Evolutionary conservation across 1,284 basidiomycete species (phyloP).

Genomic region (Ganoderma resinaceum): DNA sequence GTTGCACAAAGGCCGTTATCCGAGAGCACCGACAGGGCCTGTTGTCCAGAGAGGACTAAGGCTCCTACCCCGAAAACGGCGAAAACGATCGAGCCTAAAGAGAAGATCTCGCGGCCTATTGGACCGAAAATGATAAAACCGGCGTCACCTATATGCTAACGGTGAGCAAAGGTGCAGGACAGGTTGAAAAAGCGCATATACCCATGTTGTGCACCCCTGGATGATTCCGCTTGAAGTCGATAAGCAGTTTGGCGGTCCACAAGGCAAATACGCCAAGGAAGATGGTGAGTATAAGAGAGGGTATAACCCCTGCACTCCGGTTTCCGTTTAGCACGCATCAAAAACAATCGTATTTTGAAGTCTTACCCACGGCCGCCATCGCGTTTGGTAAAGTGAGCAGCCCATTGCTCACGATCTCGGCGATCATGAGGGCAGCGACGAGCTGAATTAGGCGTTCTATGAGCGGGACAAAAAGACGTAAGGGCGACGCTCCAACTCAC

Average conservation of each 20-base stretch:
- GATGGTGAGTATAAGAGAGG: conserved; percentile 59
- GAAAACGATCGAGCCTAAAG: conserved; percentile 55
- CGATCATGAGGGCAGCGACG: conserved; percentile 61
- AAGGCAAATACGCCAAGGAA: conserved; percentile 59
- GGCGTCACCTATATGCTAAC: conserved; percentile 51
- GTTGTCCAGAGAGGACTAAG: conserved; percentile 40
- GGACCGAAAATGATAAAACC: conserved; percentile 60
- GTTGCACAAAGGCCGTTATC: conserved; percentile 55
- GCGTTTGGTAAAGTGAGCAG: conserved; percentile 63
- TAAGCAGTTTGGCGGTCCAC: conserved; percentile 59
- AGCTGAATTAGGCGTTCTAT: conserved; percentile 40
- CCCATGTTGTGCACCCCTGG: conserved; percentile 62
- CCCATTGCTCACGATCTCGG: conserved; percentile 65
- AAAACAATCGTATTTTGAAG: too few relatives aligned
- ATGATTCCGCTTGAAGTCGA: conserved; percentile 65
- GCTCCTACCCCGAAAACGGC: conserved; percentile 48
- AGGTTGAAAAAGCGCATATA: conserved; percentile 15
- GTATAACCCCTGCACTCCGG: conserved; percentile 51
- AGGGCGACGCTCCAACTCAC: conserved; percentile 36
- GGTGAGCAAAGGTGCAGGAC: background rate
- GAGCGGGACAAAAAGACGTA: background rate
- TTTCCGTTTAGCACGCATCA: background rate
- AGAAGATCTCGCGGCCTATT: conserved; percentile 53
- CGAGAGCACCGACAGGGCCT: conserved; percentile 55
- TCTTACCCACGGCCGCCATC: conserved; percentile 57